Conservation (phyloP, 176 grass and related monocot species). For the Dactylis glomerata region DNA sequence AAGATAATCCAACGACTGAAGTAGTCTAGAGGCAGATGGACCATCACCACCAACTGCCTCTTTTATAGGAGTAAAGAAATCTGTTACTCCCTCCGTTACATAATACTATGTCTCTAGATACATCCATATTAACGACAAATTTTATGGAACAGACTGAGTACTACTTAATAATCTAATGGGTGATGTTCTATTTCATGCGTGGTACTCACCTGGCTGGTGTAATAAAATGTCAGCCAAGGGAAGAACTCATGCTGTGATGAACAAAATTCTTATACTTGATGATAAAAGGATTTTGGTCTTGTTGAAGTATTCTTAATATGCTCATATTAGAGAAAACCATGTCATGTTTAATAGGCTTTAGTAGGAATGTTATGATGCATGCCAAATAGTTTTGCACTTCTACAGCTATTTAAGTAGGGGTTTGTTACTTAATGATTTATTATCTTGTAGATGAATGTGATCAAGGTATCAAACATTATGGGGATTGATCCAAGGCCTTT, state of each 20-base stretch:
- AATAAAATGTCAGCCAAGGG: constrained; percentile 11
- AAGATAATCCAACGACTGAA: too few species aligned
- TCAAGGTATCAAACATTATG: constrained; percentile 99
- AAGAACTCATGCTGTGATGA: constrained; percentile 16
- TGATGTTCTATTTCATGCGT: background rate
- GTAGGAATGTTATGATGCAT: constrained; percentile 8
- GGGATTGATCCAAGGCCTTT: constrained; percentile 88
- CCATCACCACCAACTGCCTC: too few species aligned
- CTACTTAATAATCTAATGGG: background rate
- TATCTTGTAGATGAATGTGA: constrained; percentile 83
- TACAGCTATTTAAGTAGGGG: background rate
- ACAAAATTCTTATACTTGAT: constrained; percentile 9
- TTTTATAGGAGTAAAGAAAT: too few species aligned
- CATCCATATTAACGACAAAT: too few species aligned
- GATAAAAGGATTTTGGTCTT: background rate
- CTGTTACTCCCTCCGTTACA: too few species aligned
- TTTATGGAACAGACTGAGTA: too few species aligned
- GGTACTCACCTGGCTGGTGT: background rate
- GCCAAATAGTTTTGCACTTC: background rate
- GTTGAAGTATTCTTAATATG: background rate
- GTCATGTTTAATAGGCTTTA: background rate
- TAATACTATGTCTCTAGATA: too few species aligned
- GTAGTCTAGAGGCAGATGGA: too few species aligned
- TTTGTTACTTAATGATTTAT: constrained; percentile 30
- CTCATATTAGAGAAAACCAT: background rate